A percentile compares a stretch with the other conserved stretches of the same genome.
phyloP scores from a whole-genome alignment of 306 rosid genomes.

The Myrica gale region DNA sequence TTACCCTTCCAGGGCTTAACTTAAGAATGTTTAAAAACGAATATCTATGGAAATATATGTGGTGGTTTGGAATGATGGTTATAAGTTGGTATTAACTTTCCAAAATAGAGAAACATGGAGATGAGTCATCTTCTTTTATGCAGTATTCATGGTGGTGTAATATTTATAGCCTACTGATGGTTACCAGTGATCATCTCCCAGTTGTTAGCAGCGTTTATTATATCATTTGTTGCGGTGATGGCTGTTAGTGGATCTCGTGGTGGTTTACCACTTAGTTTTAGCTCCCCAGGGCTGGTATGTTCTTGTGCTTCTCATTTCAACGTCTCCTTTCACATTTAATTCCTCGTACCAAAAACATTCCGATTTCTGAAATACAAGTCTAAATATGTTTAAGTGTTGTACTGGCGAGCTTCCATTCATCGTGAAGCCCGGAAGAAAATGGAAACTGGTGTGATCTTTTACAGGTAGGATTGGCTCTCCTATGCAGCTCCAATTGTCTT shows the following conservation, averaged over 20 bases:
- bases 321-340: background rate
- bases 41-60: background rate
- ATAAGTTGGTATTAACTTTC: background rate
- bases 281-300: conserved; percentile 92
- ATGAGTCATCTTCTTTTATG: background rate
- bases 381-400: background rate
- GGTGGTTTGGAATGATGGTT: background rate
- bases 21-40: background rate
- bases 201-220: conserved; percentile 76
- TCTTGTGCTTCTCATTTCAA: conserved; percentile 26
- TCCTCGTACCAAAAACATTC: background rate
- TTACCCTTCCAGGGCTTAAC: background rate
- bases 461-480: conserved; percentile 95
- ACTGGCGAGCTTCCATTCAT: background rate
- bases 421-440: background rate
- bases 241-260: conserved; percentile 81
- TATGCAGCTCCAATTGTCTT: conserved; percentile 81
- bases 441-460: conserved; percentile 3
- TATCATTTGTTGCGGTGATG: conserved; percentile 87
- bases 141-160: background rate
- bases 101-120: background rate
- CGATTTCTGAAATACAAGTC: background rate
- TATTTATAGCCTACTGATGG: conserved; percentile 18
- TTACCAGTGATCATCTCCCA: conserved; percentile 40
- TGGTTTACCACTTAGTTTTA: conserved; percentile 61